These are phyloP conservation scores for Sphagnum tenellum DNA, from an alignment of 225 moss, liverwort and hornwort species.

Conservation along the genomic window DNA sequence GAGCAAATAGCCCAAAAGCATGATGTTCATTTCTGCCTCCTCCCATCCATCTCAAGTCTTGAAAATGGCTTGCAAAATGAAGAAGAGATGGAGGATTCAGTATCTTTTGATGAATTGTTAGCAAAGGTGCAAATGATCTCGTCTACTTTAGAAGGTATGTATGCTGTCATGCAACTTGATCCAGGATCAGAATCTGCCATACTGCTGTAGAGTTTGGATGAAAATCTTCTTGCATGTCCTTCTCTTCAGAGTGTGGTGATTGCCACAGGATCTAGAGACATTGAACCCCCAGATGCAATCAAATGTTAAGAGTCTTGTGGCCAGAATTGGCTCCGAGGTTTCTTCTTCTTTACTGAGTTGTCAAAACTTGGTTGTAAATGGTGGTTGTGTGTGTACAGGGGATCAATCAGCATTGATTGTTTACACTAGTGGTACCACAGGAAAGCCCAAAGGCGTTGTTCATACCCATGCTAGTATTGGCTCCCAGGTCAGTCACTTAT, in stretches of 20 bases:
- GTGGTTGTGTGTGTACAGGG: slow-evolving; percentile 25
- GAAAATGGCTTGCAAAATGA: slow-evolving; percentile 6
- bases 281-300: no score
- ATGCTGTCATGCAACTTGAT: neutral
- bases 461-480: slow-evolving; percentile 77
- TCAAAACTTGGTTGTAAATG: no score
- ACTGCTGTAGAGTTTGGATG: no score
- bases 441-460: slow-evolving; percentile 84
- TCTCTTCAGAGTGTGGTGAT: no score
- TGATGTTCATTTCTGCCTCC: slow-evolving; percentile 43
- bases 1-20: slow-evolving; percentile 50
- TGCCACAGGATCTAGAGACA: no score
- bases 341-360: no score
- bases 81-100: slow-evolving; percentile 13
- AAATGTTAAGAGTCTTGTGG: no score
- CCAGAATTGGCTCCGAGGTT: no score
- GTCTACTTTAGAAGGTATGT: slow-evolving; percentile 39
- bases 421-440: slow-evolving; percentile 94
- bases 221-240: no score
- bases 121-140: slow-evolving; percentile 47
- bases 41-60: slow-evolving; percentile 34
- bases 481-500: slow-evolving; percentile 49
- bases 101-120: slow-evolving; percentile 35
- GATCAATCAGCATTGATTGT: slow-evolving; percentile 76
- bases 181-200: no score